Conservation (phyloP, 345 rosid species). For the Mangifera indica region DNA sequence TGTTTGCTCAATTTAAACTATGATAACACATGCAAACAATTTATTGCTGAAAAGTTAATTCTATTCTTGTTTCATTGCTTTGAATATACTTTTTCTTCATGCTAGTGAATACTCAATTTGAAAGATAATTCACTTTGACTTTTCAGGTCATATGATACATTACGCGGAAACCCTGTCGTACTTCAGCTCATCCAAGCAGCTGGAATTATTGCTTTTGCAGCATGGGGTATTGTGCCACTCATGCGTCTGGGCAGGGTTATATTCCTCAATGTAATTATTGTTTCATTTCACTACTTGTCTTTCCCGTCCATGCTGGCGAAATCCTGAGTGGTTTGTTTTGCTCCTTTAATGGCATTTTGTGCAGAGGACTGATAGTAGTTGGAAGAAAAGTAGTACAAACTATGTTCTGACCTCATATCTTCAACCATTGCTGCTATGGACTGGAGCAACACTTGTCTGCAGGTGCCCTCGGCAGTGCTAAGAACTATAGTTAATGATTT, state of each 20-base stretch:
- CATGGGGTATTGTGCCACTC: conserved; percentile 84
- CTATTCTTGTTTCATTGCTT: background rate
- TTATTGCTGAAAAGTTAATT: background rate
- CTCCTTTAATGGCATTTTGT: conserved; percentile 6
- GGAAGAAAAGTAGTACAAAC: conserved; percentile 60
- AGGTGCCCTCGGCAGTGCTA: conserved; percentile 41
- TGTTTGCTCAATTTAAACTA: background rate
- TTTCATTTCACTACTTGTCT: conserved; percentile 11
- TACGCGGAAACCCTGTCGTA: conserved; percentile 50
- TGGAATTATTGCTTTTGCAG: conserved; percentile 71
- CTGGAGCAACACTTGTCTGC: conserved; percentile 79
- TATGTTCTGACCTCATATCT: conserved; percentile 64
- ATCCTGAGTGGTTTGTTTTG: conserved; percentile 17
- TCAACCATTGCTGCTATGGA: conserved; percentile 88
- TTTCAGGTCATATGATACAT: conserved; percentile 58
- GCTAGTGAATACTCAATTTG: background rate
- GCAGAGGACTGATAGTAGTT: conserved; percentile 65
- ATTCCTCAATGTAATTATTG: conserved; percentile 48
- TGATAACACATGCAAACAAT: background rate
- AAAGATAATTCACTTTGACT: conserved; percentile 16
- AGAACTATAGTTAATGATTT: conserved; percentile 7
- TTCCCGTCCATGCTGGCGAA: conserved; percentile 13
- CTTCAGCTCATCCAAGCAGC: conserved; percentile 63
- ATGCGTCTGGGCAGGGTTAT: conserved; percentile 50
- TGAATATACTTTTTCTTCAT: background rate